Conservation (phyloP, 768 basidiomycete species). For the Candolleomyces efflorescens region DNA sequence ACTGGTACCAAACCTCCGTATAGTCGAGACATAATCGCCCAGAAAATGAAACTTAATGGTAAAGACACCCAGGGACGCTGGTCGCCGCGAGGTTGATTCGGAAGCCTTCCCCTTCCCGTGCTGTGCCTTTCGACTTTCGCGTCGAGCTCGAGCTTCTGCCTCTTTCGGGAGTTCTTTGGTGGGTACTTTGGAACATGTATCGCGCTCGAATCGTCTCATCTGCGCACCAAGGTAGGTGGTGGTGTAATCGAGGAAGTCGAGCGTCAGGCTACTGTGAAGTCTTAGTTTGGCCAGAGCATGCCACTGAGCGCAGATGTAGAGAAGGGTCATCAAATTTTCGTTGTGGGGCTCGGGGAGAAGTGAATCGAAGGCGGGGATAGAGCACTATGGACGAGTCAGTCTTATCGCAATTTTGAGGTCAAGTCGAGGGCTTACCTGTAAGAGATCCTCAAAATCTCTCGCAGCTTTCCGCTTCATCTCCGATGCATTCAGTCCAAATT, state of each 20-base stretch:
- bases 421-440: conserved; percentile 20
- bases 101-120: neutral
- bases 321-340: neutral
- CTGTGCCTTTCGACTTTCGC: neutral
- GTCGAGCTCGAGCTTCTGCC: neutral
- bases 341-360: conserved; percentile 1
- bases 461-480: conserved; percentile 24
- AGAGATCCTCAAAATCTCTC: conserved; percentile 29
- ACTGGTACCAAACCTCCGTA: neutral
- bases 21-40: neutral
- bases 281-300: conserved; percentile 10
- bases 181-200: neutral
- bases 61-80: neutral
- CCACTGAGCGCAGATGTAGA: neutral
- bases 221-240: neutral
- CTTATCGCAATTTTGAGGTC: neutral
- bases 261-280: conserved; percentile 4
- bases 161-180: conserved; percentile 4
- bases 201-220: neutral
- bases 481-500: conserved; percentile 21
- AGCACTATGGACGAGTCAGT: neutral
- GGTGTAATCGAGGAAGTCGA: neutral
- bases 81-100: neutral
- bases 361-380: conserved; percentile 8
- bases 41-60: conserved; percentile 3